Evolutionary conservation across 106 monocot genomes (phyloP), one percentile per base, ranked within the genome.

Genomic region (Agapanthus africanus): DNA sequence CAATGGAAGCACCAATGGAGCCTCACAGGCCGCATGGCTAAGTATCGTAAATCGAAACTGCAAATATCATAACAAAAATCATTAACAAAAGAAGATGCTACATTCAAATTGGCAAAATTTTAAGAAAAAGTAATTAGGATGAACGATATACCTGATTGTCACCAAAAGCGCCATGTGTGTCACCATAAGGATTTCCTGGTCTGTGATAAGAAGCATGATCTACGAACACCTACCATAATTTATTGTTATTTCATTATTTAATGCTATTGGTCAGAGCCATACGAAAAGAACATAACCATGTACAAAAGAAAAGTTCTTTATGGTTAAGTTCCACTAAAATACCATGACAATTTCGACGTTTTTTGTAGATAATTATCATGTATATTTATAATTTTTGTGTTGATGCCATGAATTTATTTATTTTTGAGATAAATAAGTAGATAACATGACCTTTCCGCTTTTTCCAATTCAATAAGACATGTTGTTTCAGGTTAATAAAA

Each of bases 221-320:
- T 57, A 90, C 90, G 83, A 94, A 94, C 11, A 94, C 94, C 94
- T 94, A 25, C n/a, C n/a, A n/a, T n/a, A n/a, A n/a, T n/a, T n/a
- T n/a, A n/a, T n/a, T n/a, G n/a, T n/a, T 56, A 30, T 28, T 28
- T 56, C 22, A 64, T n/a, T 11, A 39, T 21, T 64, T 64, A 39
- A 23, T 22, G 23, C 7, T 1, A 23, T 9, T 23, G 64, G 64
- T 61, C 11, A 62, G 36, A 62, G 37, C 62, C 36, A 18, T 62
- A 62, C 1, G 37, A 37, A 37, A 62, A 27, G 2, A 59, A 59
- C 2, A 34, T 16, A 34, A 32, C 18, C 35, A 61, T 19, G 4
- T 35, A 36, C 35, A 61, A 61, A 35, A 35, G 26, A 61, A 11
- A 28, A 56, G 26, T 1, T 56, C n/a, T n/a, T n/a, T n/a, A n/a